Evolutionary conservation across 2,329 filamentous ascomycete genomes (phyloP).

Genomic region (Lojkania enalia): DNA sequence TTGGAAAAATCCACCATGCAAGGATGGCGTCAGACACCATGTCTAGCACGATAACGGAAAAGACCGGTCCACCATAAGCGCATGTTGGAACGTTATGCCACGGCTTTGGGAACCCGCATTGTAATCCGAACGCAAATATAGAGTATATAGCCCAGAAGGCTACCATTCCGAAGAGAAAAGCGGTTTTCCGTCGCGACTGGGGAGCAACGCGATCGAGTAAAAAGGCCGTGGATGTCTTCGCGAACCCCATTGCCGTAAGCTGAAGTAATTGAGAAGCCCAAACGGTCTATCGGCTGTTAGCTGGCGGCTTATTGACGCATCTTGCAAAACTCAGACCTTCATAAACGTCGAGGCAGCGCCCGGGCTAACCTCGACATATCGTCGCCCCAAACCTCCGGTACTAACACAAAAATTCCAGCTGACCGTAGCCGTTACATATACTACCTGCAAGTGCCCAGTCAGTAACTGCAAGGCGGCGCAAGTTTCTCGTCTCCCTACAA

Average conservation of each 20-base stretch:
- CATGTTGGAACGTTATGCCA: conserved; percentile 18
- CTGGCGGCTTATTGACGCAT: not conserved
- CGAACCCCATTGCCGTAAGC: conserved; percentile 18
- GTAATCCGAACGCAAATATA: conserved; percentile 18
- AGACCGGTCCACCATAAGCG: conserved; percentile 14
- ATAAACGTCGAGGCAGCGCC: conserved; percentile 15
- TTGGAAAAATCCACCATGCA: conserved; percentile 29
- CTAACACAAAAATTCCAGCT: conserved; percentile 21
- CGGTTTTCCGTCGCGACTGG: conserved; percentile 14
- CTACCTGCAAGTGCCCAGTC: conserved; percentile 9
- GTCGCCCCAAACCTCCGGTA: conserved; percentile 19
- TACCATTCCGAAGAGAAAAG: conserved; percentile 17
- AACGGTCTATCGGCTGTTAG: conserved; percentile 10
- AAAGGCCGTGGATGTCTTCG: conserved; percentile 22
- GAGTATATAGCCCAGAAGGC: conserved; percentile 19
- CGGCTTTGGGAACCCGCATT: conserved; percentile 19
- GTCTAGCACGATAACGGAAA: conserved; percentile 24
- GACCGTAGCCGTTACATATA: conserved; percentile 16
- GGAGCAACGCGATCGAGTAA: conserved; percentile 24
- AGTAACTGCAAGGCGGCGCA: not conserved
- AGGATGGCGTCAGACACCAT: conserved; percentile 28
- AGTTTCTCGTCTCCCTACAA: conserved; percentile 10
- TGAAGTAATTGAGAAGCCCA: conserved; percentile 18
- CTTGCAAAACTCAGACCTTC: conserved; percentile 13
- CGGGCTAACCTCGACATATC: conserved; percentile 5